phyloP scores from a whole-genome alignment of 2,329 filamentous ascomycete species.

The Colletotrichum cuscutae region DNA sequence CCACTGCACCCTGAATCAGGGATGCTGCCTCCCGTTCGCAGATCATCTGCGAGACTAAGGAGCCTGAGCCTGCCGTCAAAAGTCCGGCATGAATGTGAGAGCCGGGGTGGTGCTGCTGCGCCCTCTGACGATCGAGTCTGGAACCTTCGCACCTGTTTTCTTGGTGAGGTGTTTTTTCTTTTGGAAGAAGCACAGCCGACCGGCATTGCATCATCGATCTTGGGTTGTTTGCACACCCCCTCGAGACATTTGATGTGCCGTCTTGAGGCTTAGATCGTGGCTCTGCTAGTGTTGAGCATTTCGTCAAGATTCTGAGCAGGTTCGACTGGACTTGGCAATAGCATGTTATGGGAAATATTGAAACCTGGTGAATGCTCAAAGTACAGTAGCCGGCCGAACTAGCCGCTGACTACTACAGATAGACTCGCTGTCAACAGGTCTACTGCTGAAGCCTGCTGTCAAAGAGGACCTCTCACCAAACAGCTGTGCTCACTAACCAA shows the following conservation, averaged over 20 bases:
- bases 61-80: not conserved
- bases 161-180: not conserved
- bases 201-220: not conserved
- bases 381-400: not conserved
- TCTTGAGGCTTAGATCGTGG: not conserved
- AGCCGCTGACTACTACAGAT: not conserved
- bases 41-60: not conserved
- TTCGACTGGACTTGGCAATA: not conserved
- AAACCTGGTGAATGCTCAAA: not conserved
- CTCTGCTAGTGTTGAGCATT: not conserved
- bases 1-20: not conserved
- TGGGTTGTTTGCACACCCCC: not conserved
- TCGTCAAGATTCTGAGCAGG: too few species aligned
- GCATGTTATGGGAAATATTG: not conserved
- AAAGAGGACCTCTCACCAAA: too few species aligned
- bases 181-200: not conserved
- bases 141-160: not conserved
- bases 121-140: slow-evolving; percentile 15
- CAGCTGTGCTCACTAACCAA: too few species aligned
- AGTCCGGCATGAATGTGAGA: slow-evolving; percentile 11
- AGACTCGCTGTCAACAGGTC: too few species aligned
- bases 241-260: not conserved
- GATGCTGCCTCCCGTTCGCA: not conserved
- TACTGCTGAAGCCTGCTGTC: too few species aligned
- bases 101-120: slow-evolving; percentile 17